Conservation (phyloP, 169 alveolate genomes). For the Besnoitia besnoiti region DNA sequence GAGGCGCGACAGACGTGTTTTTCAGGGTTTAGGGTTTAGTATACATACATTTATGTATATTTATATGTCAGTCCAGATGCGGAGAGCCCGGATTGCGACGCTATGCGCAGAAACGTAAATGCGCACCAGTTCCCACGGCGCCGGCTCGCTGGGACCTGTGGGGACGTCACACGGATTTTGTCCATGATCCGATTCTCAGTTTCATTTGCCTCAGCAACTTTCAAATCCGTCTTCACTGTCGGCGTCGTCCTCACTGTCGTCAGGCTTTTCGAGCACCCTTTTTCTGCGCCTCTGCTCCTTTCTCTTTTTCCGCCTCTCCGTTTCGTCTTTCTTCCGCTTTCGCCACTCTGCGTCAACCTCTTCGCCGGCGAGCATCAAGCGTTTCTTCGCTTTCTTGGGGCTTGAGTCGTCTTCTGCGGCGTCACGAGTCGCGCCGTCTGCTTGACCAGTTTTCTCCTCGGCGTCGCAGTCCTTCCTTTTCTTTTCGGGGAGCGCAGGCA, state of each 20-base stretch:
- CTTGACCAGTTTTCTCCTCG: not conserved
- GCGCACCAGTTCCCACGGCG: too few species aligned
- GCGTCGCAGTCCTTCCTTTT: conserved; percentile 15
- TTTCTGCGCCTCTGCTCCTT: not conserved
- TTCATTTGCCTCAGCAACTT: not conserved
- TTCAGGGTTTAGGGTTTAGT: too few species aligned
- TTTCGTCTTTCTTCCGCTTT: not conserved
- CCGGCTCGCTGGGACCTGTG: too few species aligned
- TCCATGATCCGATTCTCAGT: too few species aligned
- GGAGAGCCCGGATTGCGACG: too few species aligned
- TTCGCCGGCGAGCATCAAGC: conserved; percentile 27
- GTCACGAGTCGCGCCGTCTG: not conserved
- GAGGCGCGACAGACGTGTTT: too few species aligned
- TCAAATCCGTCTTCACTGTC: not conserved
- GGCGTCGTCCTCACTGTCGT: not conserved
- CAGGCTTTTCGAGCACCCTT: too few species aligned
- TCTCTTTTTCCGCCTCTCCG: not conserved
- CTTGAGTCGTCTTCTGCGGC: not conserved
- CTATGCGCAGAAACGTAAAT: too few species aligned
- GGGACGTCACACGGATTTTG: too few species aligned
- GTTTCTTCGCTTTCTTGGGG: not conserved
- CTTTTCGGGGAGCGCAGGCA: not conserved
- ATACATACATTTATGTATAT: too few species aligned
- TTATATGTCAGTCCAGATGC: too few species aligned
- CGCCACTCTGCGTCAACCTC: not conserved